Conservation (phyloP, 352 stramenopile genomes). For the Globisporangium alternatum region DNA sequence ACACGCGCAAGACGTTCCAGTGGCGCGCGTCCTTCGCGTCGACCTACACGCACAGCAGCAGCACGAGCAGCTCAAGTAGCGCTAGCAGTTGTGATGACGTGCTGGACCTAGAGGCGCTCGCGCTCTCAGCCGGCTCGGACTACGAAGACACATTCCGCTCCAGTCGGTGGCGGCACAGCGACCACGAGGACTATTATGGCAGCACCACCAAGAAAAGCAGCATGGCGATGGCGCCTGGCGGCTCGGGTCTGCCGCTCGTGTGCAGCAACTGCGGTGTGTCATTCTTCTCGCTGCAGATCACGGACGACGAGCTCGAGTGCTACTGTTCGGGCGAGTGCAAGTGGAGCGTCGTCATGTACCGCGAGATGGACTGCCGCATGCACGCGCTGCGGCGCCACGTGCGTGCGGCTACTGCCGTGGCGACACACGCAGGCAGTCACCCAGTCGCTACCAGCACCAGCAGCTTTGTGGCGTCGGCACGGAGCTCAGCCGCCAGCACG, state of each 20-base stretch:
- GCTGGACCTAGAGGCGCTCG: constrained; percentile 43
- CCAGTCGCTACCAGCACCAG: not conserved
- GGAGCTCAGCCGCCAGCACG: not conserved
- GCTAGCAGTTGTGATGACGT: constrained; percentile 23
- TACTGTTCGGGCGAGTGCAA: constrained; percentile 89
- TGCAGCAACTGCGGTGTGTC: constrained; percentile 82
- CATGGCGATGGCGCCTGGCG: constrained; percentile 5
- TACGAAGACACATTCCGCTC: constrained; percentile 24
- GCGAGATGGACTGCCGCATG: constrained; percentile 77
- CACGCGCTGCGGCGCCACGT: constrained; percentile 35
- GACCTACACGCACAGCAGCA: constrained; percentile 10
- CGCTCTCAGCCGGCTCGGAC: constrained; percentile 25
- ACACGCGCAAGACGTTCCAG: not conserved
- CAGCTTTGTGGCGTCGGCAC: not conserved
- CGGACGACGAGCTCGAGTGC: constrained; percentile 61
- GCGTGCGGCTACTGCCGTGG: not conserved
- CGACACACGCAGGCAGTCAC: not conserved
- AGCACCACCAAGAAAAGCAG: constrained; percentile 1
- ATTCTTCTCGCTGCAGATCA: constrained; percentile 75
- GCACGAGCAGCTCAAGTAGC: constrained; percentile 12
- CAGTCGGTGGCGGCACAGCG: constrained; percentile 3
- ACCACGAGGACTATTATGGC: not conserved
- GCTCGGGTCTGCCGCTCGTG: constrained; percentile 71
- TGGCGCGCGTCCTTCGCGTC: not conserved
- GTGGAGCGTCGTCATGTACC: constrained; percentile 87